These are phyloP conservation scores for Lachnellula subtilissima DNA, from an alignment of 2,329 filamentous ascomycete species.

Conservation along the genomic window DNA sequence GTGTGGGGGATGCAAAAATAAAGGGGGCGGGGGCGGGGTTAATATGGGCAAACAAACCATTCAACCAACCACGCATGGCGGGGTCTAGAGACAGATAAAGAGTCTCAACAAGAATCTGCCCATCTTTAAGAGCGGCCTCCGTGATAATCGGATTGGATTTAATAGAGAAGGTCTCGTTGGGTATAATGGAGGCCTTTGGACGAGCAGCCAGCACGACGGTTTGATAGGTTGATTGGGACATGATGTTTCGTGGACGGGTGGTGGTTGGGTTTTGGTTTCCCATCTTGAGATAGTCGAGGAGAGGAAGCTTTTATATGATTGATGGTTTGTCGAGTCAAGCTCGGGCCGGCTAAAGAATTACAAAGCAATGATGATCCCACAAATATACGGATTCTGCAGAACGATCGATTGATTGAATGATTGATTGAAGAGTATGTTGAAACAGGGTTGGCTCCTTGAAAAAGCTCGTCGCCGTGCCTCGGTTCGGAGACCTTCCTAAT, in stretches of 20 bases:
- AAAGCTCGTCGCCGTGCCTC: too few relatives aligned
- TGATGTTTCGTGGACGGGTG: slow-evolving; percentile 22
- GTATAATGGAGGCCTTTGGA: slow-evolving; percentile 55
- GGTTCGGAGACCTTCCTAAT: too few relatives aligned
- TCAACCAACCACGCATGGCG: slow-evolving; percentile 72
- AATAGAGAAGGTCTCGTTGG: slow-evolving; percentile 58
- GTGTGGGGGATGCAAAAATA: neutral
- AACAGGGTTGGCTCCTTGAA: too few relatives aligned
- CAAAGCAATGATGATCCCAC: neutral
- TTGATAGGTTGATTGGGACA: slow-evolving; percentile 30
- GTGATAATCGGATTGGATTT: slow-evolving; percentile 44
- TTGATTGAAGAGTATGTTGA: too few relatives aligned
- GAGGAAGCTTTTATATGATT: neutral
- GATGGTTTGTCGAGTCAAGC: too few relatives aligned
- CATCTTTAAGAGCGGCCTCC: slow-evolving; percentile 51
- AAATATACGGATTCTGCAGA: neutral
- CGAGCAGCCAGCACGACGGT: slow-evolving; percentile 58
- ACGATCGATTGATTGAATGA: neutral
- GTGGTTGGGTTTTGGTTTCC: slow-evolving; percentile 11
- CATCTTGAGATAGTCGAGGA: slow-evolving; percentile 9
- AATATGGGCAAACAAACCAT: slow-evolving; percentile 37
- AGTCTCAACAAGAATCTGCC: slow-evolving; percentile 56
- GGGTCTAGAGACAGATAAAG: slow-evolving; percentile 68
- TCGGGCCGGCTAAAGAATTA: neutral
- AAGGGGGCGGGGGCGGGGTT: neutral